Evolutionary conservation across 148 eudicot genomes (phyloP).

Genomic region (Vaccinium corymbosum): DNA sequence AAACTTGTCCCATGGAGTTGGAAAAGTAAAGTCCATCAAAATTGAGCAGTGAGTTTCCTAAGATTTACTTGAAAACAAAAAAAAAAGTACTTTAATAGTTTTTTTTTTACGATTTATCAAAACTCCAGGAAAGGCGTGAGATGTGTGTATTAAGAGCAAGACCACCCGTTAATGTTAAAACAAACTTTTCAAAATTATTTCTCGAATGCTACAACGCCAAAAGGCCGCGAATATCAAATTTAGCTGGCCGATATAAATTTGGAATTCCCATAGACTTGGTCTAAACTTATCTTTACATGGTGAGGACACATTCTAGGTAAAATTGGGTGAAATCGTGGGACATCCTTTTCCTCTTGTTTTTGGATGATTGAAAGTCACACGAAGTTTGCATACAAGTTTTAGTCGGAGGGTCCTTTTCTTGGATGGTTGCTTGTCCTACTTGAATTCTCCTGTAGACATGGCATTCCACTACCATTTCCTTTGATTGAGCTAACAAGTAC

Average conservation of each 20-base stretch:
- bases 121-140: too few relatives aligned
- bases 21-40: too few relatives aligned
- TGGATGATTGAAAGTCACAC: background rate
- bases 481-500: background rate
- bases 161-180: too few relatives aligned
- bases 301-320: background rate
- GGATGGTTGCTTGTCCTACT: background rate
- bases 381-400: conserved; percentile 5
- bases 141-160: too few relatives aligned
- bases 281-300: background rate
- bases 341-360: background rate
- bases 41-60: too few relatives aligned
- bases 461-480: background rate
- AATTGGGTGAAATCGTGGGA: background rate
- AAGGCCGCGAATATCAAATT: too few relatives aligned
- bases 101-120: too few relatives aligned
- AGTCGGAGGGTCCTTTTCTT: background rate
- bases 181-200: too few relatives aligned
- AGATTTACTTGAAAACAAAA: too few relatives aligned
- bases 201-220: too few relatives aligned
- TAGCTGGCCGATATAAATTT: background rate
- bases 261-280: background rate
- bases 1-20: too few relatives aligned
- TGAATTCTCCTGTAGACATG: background rate
- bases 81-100: too few relatives aligned